A percentile compares a stretch with the other conserved stretches of the same genome.
Evolutionary conservation across 495 filamentous ascomycete genomes (phyloP).

Genomic region (Penicillium parvum): DNA sequence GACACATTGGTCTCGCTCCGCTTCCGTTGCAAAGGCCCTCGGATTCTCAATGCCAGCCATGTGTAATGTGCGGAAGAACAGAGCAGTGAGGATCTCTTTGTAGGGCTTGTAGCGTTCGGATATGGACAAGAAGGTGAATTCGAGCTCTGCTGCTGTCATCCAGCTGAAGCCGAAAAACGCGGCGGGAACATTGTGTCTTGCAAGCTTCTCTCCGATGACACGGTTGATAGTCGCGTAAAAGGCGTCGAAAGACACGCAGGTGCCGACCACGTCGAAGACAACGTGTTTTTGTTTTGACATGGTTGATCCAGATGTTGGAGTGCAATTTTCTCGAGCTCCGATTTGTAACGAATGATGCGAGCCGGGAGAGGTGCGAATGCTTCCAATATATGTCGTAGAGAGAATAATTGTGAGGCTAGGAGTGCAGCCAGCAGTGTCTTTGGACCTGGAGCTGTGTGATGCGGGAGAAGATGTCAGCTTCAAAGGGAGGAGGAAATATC

Average conservation of each 20-base stretch:
- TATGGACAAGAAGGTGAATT: conserved; percentile 42
- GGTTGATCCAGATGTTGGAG: background rate
- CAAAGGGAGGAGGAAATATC: too few species aligned
- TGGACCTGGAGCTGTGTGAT: too few species aligned
- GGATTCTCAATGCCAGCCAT: conserved; percentile 36
- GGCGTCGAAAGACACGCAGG: conserved; percentile 37
- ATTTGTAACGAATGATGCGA: background rate
- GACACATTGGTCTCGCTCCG: conserved; percentile 26
- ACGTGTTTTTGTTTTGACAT: conserved; percentile 28
- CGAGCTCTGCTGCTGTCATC: conserved; percentile 39
- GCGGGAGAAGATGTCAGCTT: too few species aligned
- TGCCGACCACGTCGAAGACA: conserved; percentile 45
- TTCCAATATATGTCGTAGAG: too few species aligned
- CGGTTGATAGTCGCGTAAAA: conserved; percentile 30
- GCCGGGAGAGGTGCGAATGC: too few species aligned
- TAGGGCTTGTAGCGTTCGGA: conserved; percentile 34
- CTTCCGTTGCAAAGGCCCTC: conserved; percentile 32
- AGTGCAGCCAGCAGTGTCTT: too few species aligned
- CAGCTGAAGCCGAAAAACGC: conserved; percentile 37
- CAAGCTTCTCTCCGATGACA: conserved; percentile 26
- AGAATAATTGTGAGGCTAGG: too few species aligned
- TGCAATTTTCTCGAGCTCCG: background rate
- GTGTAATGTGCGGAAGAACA: conserved; percentile 40
- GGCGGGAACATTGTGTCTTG: conserved; percentile 27
- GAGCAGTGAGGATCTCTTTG: conserved; percentile 26